Conservation (phyloP, 805 yeast species). For the Suhomyces emberorum region DNA sequence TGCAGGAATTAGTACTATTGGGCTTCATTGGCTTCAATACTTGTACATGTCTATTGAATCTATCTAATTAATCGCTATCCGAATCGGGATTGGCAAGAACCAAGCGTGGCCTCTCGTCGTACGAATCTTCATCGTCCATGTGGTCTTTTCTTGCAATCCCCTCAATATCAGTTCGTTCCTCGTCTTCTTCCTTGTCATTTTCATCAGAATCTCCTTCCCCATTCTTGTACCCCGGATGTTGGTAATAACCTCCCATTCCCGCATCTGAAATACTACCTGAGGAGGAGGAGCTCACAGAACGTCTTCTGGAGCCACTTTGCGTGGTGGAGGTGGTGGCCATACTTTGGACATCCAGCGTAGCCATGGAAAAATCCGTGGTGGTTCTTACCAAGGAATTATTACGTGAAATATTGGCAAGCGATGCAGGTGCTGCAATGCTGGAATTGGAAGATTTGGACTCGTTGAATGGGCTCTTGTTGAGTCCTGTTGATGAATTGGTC, state of each 20-base stretch:
- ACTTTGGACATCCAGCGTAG: constrained; percentile 17
- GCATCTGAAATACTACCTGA: constrained; percentile 28
- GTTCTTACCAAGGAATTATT: constrained; percentile 30
- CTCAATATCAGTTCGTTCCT: constrained; percentile 12
- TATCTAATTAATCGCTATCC: constrained; percentile 41
- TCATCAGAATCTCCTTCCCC: constrained; percentile 21
- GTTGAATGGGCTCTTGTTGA: constrained; percentile 1
- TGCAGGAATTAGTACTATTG: no score
- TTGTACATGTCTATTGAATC: no score
- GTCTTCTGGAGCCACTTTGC: constrained; percentile 15
- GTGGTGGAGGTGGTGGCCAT: constrained; percentile 15
- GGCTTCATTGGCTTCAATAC: no score
- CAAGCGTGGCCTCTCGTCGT: constrained; percentile 40
- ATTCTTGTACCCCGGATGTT: constrained; percentile 37
- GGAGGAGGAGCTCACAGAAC: constrained; percentile 23
- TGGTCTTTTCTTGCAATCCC: constrained; percentile 5
- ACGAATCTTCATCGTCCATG: constrained; percentile 22
- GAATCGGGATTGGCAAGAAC: constrained; percentile 58
- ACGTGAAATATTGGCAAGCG: constrained; percentile 17
- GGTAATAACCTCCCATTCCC: constrained; percentile 28
- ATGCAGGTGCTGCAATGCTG: constrained; percentile 12
- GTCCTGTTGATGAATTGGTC: constrained; percentile 2
- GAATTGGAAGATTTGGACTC: constrained; percentile 12
- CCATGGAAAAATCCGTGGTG: constrained; percentile 25
- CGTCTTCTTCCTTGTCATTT: constrained; percentile 11